Evolutionary conservation across 2,329 filamentous ascomycete species (phyloP), one percentile per base, ranked within the genome.

Genomic region (Hymenoscyphus salicellus): DNA sequence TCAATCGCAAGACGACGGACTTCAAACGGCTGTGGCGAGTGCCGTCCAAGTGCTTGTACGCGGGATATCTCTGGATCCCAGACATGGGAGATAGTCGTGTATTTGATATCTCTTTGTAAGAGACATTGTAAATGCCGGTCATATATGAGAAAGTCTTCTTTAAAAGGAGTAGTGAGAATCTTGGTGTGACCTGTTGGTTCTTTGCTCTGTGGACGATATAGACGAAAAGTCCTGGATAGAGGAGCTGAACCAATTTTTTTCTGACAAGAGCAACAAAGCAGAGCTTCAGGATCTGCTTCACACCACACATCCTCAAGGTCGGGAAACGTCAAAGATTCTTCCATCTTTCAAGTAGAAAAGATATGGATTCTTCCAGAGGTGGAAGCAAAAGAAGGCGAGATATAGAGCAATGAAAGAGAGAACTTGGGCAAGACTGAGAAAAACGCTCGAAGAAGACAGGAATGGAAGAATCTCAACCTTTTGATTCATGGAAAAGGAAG

Each of bases 31-130:
- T 58, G 30, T 58, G 55, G 55, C 55, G 55, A 30, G 20, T 30
- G 26, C 2, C 26, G 26, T 16, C 32, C 32, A 5, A 20, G 26
- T 10, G 8, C 11, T 58, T 58, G 55, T 2, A 30, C 14, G 28
- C 26, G 17, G 8, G 28, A 58, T 2, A 58, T 36, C 36, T 58
- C 28, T 58, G 55, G 55, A 36, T 60, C 32, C 58, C 58, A 60
- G 23, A 60, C 58, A 28, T 46, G 58, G 28, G 58, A 60, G 7
- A 60, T 23, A 14, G 17, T 3, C n/a, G 38, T 16, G 38, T 32
- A 60, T 26, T 26, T 28, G 33, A 60, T 43, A 11, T 20, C 58
- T 5, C 23, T 41, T 46, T 60, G 33, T 17, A 43, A 7, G 30
- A 60, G 32, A 33, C 58, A 60, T 5, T 41, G 14, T 5, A 60